These are phyloP conservation scores for Gonium pectorale DNA, from an alignment of 139 green algal genomes.

Conservation along the genomic window DNA sequence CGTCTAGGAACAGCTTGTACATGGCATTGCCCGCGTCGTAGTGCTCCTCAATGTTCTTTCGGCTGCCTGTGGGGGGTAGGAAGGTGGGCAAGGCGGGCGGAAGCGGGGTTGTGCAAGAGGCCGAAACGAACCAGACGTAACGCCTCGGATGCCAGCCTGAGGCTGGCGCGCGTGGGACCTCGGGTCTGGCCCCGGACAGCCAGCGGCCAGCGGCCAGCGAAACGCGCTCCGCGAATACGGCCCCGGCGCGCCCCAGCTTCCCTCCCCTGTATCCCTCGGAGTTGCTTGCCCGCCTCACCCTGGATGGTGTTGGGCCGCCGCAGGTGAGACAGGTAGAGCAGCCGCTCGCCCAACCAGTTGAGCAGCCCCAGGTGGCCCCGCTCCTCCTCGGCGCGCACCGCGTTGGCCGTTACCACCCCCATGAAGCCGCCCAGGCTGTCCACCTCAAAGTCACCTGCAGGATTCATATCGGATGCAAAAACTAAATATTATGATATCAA, in stretches of 20 bases:
- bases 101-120: neutral
- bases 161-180: too few relatives aligned
- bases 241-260: too few relatives aligned
- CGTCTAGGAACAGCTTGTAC: constrained; percentile 93
- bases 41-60: constrained; percentile 96
- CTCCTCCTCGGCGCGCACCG: constrained; percentile 49
- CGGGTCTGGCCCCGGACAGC: too few relatives aligned
- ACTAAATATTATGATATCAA: too few relatives aligned
- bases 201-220: too few relatives aligned
- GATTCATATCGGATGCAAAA: too few relatives aligned
- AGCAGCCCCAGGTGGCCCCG: constrained; percentile 80
- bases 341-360: constrained; percentile 84
- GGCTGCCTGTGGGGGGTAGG: constrained; percentile 59
- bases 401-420: constrained; percentile 79
- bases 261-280: too few relatives aligned
- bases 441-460: constrained; percentile 59
- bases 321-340: constrained; percentile 84
- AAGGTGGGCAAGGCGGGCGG: neutral
- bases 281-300: constrained; percentile 29
- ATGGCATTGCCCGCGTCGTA: constrained; percentile 98
- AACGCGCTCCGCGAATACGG: too few relatives aligned
- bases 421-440: constrained; percentile 79
- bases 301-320: constrained; percentile 84
- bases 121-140: too few relatives aligned
- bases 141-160: too few relatives aligned